Percentiles rank a stretch among this genome's conserved stretches.
Conservation (phyloP, 192 early-diverging fungal genomes). For the Entomortierella beljakovae region DNA sequence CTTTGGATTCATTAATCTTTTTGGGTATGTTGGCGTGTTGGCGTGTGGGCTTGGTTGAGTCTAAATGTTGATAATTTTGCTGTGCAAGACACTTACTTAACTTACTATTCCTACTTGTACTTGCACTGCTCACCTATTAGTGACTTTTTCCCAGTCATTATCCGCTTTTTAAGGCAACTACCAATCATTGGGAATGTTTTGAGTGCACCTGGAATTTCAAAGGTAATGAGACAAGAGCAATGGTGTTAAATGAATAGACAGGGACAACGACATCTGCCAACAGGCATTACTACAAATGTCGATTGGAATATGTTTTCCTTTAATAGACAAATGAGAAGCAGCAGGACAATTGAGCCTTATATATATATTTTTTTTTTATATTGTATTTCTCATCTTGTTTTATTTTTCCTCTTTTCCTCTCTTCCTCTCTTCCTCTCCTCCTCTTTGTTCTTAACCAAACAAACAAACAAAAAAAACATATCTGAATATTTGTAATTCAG, state of each 20-base stretch:
- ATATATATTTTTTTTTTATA: background rate
- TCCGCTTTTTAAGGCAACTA: slow-evolving; percentile 88
- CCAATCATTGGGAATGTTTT: slow-evolving; percentile 92
- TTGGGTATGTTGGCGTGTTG: slow-evolving; percentile 74
- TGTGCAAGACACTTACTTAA: background rate
- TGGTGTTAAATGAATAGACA: no score
- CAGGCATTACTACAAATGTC: no score
- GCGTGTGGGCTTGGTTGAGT: background rate
- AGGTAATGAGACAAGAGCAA: slow-evolving; percentile 60
- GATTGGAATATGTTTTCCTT: no score
- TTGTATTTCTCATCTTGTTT: background rate
- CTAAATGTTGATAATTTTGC: background rate
- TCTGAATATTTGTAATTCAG: background rate
- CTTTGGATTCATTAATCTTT: slow-evolving; percentile 97
- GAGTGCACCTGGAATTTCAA: slow-evolving; percentile 85
- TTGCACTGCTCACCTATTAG: slow-evolving; percentile 30
- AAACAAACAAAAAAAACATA: background rate
- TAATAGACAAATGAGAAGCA: no score
- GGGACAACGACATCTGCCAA: background rate
- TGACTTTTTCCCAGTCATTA: slow-evolving; percentile 96
- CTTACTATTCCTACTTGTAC: background rate
- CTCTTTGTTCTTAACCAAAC: background rate
- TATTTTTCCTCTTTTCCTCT: background rate
- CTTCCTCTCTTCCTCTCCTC: background rate
- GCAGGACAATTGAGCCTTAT: no score